phyloP scores from a whole-genome alignment of 805 yeast species.

The Metschnikowia gruessii region DNA sequence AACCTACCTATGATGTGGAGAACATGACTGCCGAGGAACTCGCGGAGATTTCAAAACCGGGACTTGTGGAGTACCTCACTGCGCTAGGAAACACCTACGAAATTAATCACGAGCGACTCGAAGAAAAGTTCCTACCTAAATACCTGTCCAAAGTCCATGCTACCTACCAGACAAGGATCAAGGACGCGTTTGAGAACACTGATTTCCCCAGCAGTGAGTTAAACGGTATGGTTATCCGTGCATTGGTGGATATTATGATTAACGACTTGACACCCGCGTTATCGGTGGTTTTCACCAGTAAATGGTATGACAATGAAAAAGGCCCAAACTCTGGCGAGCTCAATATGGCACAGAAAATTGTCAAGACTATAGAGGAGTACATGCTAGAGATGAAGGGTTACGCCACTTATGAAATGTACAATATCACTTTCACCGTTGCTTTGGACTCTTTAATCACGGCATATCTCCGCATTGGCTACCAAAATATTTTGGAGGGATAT shows the following conservation, averaged over 20 bases:
- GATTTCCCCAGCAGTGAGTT: conserved; percentile 72
- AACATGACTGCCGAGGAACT: conserved; percentile 41
- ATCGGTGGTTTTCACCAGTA: conserved; percentile 57
- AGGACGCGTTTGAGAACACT: conserved; percentile 38
- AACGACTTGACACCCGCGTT: conserved; percentile 69
- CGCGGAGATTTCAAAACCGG: conserved; percentile 49
- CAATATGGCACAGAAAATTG: conserved; percentile 55
- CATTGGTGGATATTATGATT: conserved; percentile 63
- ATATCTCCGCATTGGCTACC: conserved; percentile 40
- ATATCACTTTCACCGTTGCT: conserved; percentile 36
- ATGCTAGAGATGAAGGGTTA: conserved; percentile 57
- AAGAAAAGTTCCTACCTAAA: conserved; percentile 61
- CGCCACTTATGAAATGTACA: conserved; percentile 41
- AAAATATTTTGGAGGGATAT: conserved; percentile 39
- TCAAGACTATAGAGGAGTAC: conserved; percentile 74
- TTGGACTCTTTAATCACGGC: conserved; percentile 38
- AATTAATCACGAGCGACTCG: conserved; percentile 62
- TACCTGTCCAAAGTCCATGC: conserved; percentile 59
- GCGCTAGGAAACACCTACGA: conserved; percentile 88
- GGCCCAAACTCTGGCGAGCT: conserved; percentile 28
- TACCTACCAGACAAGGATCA: conserved; percentile 33
- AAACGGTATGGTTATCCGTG: conserved; percentile 69
- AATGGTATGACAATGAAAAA: conserved; percentile 55
- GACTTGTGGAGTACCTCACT: conserved; percentile 73
- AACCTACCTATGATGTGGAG: conserved; percentile 30